A percentile compares a stretch with the other conserved stretches of the same genome.
Evolutionary conservation across 805 yeast species (phyloP).

Genomic region (Wickerhamiella nectarea): DNA sequence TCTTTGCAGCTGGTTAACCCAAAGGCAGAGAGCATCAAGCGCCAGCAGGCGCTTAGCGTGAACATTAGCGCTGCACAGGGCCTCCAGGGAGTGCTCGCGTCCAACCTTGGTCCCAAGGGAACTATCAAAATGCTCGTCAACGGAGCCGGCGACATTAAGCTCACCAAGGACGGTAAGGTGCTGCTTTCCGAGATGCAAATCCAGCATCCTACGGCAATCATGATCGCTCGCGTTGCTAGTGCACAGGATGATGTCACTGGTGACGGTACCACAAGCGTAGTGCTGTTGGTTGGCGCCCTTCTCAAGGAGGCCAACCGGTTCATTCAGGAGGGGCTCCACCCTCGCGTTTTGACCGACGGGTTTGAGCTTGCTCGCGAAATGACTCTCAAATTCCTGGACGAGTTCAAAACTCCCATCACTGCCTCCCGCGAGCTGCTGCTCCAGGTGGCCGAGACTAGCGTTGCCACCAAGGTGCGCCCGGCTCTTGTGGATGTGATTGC

Average conservation of each 20-base stretch:
- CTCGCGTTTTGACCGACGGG: constrained; percentile 87
- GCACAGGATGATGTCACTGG: constrained; percentile 99
- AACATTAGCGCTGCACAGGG: constrained; percentile 96
- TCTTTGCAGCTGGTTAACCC: constrained; percentile 78
- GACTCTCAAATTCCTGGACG: constrained; percentile 53
- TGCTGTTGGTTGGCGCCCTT: constrained; percentile 84
- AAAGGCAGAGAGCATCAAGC: constrained; percentile 91
- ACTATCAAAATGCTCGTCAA: constrained; percentile 93
- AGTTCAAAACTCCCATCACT: constrained; percentile 42
- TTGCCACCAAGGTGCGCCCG: constrained; percentile 70
- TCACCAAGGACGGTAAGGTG: constrained; percentile 95
- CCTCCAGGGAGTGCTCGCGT: constrained; percentile 76
- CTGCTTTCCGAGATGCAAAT: constrained; percentile 92
- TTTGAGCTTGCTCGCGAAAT: constrained; percentile 80
- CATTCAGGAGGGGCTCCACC: constrained; percentile 89
- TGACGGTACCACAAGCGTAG: constrained; percentile 96
- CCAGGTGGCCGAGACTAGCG: constrained; percentile 83
- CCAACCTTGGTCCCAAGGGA: constrained; percentile 94
- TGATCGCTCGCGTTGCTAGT: constrained; percentile 90
- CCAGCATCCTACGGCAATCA: constrained; percentile 76
- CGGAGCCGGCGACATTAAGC: constrained; percentile 88
- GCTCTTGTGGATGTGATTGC: constrained; percentile 70
- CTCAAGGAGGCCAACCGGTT: constrained; percentile 89
- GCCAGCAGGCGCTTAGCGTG: constrained; percentile 90
- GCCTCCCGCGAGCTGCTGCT: constrained; percentile 75